Base-by-base conservation (phyloP, 345 rosid genomes). In the Dimocarpus longan region DNA sequence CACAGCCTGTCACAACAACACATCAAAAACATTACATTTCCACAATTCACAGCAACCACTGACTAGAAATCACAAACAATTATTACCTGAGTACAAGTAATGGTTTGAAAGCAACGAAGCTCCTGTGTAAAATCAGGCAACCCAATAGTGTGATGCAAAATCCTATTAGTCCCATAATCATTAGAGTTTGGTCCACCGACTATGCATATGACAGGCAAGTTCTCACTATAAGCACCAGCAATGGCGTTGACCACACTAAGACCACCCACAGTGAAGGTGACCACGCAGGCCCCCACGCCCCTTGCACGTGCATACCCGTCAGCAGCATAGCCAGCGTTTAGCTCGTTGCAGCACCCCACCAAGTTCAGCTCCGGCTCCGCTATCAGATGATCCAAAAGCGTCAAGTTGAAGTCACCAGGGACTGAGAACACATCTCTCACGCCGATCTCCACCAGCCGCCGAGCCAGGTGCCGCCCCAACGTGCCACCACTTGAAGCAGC, bases 241-340 rank as follows among this genome's bases (percentile, higher is more conserved):
- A 89, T 89, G 3, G 94, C 94, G 66, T 91, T 91, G 46, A 91
- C 46, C 73, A 89, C 89, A 60, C 94, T 91, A 22, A 91, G 90
- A 42, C 94, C 94, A 10, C 94, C 94, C 8, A 91, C 94, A n/a
- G 94, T 89, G 88, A 91, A 91, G 26, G 94, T 91, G 70, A 89
- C 94, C 3, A 85, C 94, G 48, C 94, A 91, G 11, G 94, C 94
- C 8, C 94, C 94, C 32, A 91, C 89, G 5, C 94, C 92, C 40
- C 32, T 87, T 65, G 90, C 82, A 18, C 94, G 91, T 12, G 94
- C 92, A 73, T 91, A 91, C 42, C 94, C 94, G 37, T 91, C 94
- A 6, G 94, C 94, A 2, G 94, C 94, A 19, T 91, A 91, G n/a
- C 94, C 94, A 11, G 94, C 94, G 79, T 91, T 91, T 42, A 91